Base-by-base conservation (phyloP, 2,329 filamentous ascomycete genomes). In the Monilinia fructicola region DNA sequence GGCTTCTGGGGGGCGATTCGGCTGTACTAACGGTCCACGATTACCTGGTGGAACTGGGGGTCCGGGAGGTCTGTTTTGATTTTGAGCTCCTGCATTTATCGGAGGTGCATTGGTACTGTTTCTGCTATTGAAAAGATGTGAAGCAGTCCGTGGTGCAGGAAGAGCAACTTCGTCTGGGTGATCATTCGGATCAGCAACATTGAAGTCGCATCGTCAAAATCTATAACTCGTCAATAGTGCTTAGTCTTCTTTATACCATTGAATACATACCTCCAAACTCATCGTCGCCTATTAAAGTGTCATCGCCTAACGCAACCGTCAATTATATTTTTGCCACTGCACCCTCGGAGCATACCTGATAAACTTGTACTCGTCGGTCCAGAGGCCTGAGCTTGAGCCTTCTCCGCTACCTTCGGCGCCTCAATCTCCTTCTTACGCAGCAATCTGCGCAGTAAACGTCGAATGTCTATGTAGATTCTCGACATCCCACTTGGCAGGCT, bases 201-300 rank as follows among this genome's bases (percentile, higher is more conserved):
- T 87, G 74, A 93, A 92, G 76, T 93, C 90, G 85, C 88, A 77
- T 92, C 89, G 73, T 92, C 90, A 74, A 93, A 89, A 68, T 92
- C 86, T 82, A 83, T 78, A 76, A 75, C 69, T 73, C 69, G 69
- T 77, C 40, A 72, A 76, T 71, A 73, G 78, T 68, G 74, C 74
- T 53, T 69, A 69, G 54, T 62, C 63, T 42, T 70, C 71, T 52
- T 69, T 74, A 73, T 71, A 35, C 81, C 74, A 79, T 83, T 67
- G 78, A 77, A 9, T 18, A 26, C 74, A 78, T 83, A 74, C 80
- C 85, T 72, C 79, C 85, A 76, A 80, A 85, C 69, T 86, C 83
- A 66, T 85, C 83, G 68, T 85, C 83, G 38, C 44, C 58, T 64
- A 81, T 58, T 9, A 71, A 72, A 52, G 73, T 72, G 54, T 73